Evolutionary conservation across 768 basidiomycete species (phyloP), one percentile per base, ranked within the genome.

Genomic region (Kwoniella bestiolae): DNA sequence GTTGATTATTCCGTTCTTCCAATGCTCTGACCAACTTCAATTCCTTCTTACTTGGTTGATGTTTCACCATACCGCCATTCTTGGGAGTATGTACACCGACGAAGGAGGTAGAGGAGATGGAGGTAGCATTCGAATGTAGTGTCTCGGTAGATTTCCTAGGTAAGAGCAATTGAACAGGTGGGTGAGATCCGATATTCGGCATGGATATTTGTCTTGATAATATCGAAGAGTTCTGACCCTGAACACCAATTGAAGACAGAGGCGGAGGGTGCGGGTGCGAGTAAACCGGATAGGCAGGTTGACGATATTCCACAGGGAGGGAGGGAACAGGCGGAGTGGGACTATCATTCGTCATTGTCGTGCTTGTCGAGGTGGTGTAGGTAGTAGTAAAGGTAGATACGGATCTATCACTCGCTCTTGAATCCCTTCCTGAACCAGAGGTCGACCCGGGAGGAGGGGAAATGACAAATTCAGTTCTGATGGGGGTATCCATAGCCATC

Each of bases 401-500:
- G 26, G 51, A 53, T 21, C 61, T 41, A 25, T 56, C 63, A 35
- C 62, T 63, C 11, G 63, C 56, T 38, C 63, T 57, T 44, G 47
- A 51, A 21, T 44, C 32, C 11, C 63, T 44, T 9, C 62, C 62
- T 12, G 49, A 35, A 14, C 28, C 59, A 12, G 16, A 28, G 31
- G 25, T 14, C 21, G 45, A 50, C 8, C 55, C 49, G 5, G 63
- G 55, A 4, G 71, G 63, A 28, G 76, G 74, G 3, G 76, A 78
- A 31, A 69, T 72, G 56, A 78, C 74, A 53, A 78, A 75, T 55
- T 75, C 72, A 9, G 76, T 62, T 32, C 76, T 66, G n/a, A 74
- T 74, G 12, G 76, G 76, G 25, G 76, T 75, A 50, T 78, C 76
- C 74, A 78, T 75, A 21, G 63, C 66, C 57, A 78, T 53, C 18